These are phyloP conservation scores for Fraxinus floribunda DNA, from an alignment of 305 asterid species.

Conservation along the genomic window DNA sequence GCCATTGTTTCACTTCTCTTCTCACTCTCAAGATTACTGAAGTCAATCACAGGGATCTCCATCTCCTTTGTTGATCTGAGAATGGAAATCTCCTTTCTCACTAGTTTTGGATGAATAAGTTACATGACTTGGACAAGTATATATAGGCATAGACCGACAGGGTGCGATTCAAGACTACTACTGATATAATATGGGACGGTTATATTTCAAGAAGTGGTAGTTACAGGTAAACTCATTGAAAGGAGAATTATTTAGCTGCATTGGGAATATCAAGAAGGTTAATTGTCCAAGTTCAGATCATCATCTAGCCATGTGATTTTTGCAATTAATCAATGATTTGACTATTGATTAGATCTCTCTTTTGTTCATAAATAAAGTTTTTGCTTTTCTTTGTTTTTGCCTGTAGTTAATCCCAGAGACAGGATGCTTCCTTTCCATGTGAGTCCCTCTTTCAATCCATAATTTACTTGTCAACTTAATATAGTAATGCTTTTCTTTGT, in stretches of 20 bases:
- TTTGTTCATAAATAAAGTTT: constrained; percentile 13
- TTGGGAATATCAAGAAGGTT: constrained; percentile 25
- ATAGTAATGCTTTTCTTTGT: not conserved
- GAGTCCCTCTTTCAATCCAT: constrained; percentile 25
- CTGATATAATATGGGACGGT: constrained; percentile 11
- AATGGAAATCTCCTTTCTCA: not conserved
- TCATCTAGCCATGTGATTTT: constrained; percentile 41
- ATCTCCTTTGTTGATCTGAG: constrained; percentile 26
- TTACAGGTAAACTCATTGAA: constrained; percentile 28
- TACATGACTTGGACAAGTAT: constrained; percentile 30
- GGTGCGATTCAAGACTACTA: not conserved
- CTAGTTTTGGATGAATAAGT: constrained; percentile 27
- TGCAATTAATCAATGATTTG: constrained; percentile 27
- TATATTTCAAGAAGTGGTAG: constrained; percentile 30
- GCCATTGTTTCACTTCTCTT: constrained; percentile 59
- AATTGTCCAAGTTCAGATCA: constrained; percentile 53
- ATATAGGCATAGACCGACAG: constrained; percentile 35
- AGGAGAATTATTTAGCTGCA: constrained; percentile 31
- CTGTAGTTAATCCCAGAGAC: constrained; percentile 1
- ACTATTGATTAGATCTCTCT: constrained; percentile 23
- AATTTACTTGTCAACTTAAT: constrained; percentile 33
- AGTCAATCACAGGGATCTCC: constrained; percentile 80
- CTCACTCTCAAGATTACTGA: constrained; percentile 44
- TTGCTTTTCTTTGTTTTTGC: not conserved
- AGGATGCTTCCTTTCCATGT: constrained; percentile 26